Base-by-base conservation (phyloP, 2,329 filamentous ascomycete species). In the Xylariaceae sp. region DNA sequence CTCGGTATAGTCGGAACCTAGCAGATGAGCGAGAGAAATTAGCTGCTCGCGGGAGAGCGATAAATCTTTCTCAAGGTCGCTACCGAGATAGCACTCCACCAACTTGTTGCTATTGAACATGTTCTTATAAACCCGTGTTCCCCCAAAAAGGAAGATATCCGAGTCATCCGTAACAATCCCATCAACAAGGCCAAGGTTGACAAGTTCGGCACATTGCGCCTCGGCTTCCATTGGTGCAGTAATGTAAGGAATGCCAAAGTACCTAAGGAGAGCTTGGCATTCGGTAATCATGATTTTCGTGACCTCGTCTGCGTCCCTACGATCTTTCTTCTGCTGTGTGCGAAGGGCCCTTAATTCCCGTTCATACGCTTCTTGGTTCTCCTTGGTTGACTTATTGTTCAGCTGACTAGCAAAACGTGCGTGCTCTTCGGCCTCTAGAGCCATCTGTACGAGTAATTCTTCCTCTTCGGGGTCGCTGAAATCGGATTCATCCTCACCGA, bases 21-120 rank as follows among this genome's bases (percentile, higher is more conserved):
- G 80, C 0, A 99, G 79, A 67, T 97, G 91, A 0, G 94, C 94
- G 55, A 97, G 82, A 19, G 87, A 81, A 58, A 99, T 96, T 50
- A 99, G 83, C 66, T 92, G 89, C 51, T 87, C 80, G n/a, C 92
- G 84, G 2, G 89, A 87, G 0, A 99, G 81, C 0, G 88, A 89
- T 59, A 96, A 86, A 64, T 99, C 95, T 63, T 88, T 88, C 65
- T 95, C 89, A 0, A 99, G 77, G 66, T 99, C 94, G 0, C 76
- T 77, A 2, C 85, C 75, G 7, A 99, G 80, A 68, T 97, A 99
- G 72, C 94, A 97, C 73, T 99, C 94, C 42, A 99, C 94, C 64
- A 90, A 95, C 69, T 99, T 99, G 71, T 94, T 94, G 64, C 90
- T 87, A 72, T 96, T 99, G 78, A 99, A 99, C 91, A 99, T 95